Base-by-base conservation (phyloP, 164 flowering plant genomes). In the Dillenia suffruticosa region DNA sequence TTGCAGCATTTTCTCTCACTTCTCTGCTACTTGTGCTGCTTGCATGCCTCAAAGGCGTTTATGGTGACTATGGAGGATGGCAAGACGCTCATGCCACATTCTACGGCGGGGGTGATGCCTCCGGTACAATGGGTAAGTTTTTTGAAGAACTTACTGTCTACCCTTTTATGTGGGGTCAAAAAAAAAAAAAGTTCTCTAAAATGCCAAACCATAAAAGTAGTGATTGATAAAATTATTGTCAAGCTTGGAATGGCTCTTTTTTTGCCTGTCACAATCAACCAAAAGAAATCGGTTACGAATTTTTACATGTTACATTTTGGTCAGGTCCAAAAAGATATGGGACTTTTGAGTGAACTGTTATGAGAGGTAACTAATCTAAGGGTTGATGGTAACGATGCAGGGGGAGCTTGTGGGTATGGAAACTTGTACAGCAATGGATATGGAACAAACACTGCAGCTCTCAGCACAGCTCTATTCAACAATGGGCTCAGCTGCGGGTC, bases 361-460 rank as follows among this genome's bases (percentile, higher is more conserved):
- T 32, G 7, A 32, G 40, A 26, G 40, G 40, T 32, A 32, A 32
- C 40, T 32, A 4, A 32, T 32, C 5, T 32, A 32, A 32, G 7
- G 6, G 40, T 32, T 32, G 40, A 4, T 32, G 40, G 40, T 6
- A 32, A 32, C 6, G 40, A 58, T 51, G 54, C 68, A 76, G 80
- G 80, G 12, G 80, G 80, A 48, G 80, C 80, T 44, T 76, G 80
- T 70, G 80, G 81, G 9, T 78, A 78, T 55, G 82, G 82, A 3
- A 75, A 75, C 19, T 48, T 78, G 73, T 67, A 69, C 56, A 70
- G 77, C 64, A 68, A 64, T 45, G 82, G 79, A 5, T 78, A 78
- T 51, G 82, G 82, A 12, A 78, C 82, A 11, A 69, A 64, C 66
- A 78, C 82, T 19, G 82, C 77, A 32, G 82, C 82, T 3, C 65